phyloP scores from a whole-genome alignment of 2,329 filamentous ascomycete genomes.

The Dactylellina cionopaga region DNA sequence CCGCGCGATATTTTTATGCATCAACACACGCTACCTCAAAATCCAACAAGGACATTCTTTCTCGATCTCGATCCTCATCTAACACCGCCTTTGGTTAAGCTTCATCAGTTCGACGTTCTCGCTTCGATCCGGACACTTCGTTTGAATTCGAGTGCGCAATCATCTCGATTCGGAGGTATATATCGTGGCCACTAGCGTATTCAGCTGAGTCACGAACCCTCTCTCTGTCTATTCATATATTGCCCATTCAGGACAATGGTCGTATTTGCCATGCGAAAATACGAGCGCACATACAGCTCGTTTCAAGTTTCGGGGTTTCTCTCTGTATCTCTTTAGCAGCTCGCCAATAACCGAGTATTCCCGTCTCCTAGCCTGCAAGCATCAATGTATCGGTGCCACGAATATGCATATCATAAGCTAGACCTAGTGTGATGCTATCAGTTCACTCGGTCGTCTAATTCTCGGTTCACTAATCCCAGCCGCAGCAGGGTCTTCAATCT shows the following conservation, averaged over 20 bases:
- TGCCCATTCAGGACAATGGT: no score
- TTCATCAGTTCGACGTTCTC: conserved; percentile 1
- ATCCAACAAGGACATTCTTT: no score
- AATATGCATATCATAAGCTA: background rate
- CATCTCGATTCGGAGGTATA: background rate
- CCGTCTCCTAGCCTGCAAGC: background rate
- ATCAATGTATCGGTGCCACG: background rate
- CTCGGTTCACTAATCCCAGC: no score
- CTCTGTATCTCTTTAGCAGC: no score
- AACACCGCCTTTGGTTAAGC: background rate
- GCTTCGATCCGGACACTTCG: conserved; percentile 14
- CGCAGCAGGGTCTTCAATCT: background rate
- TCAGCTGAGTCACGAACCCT: no score
- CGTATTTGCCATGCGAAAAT: no score
- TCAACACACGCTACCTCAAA: background rate
- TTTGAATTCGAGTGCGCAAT: background rate
- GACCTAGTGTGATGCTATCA: background rate
- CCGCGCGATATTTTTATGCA: background rate
- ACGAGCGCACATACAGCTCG: no score
- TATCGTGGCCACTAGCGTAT: no score
- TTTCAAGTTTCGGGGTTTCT: no score
- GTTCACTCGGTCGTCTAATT: background rate
- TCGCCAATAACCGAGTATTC: background rate
- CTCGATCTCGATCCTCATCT: background rate
- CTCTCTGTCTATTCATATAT: no score